A percentile compares a stretch with the other conserved stretches of the same genome.
phyloP scores from a whole-genome alignment of 2,329 filamentous ascomycete species.

The Arthrobotrys iridis region DNA sequence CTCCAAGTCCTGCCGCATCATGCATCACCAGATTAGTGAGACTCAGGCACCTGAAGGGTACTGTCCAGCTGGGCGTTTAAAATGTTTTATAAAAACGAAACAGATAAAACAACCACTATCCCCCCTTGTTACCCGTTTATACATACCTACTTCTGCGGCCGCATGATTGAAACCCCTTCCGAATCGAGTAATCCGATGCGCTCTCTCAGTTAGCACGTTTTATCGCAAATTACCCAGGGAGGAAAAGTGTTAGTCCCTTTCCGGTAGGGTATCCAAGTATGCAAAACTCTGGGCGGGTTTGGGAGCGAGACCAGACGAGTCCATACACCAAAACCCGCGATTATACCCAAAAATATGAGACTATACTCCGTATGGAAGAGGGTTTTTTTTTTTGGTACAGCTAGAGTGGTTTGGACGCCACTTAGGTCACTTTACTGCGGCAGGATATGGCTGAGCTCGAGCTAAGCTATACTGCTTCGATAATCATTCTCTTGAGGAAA shows the following conservation, averaged over 20 bases:
- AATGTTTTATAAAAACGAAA: slow-evolving; percentile 8
- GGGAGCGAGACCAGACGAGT: slow-evolving; percentile 36
- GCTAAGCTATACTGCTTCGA: background rate
- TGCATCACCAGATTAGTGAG: background rate
- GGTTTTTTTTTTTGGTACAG: background rate
- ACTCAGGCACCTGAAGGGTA: background rate
- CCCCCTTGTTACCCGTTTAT: background rate
- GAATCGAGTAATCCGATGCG: slow-evolving; percentile 15
- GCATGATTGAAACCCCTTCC: background rate
- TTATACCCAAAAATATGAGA: slow-evolving; percentile 7
- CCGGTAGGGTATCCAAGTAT: background rate
- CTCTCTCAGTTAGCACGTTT: background rate
- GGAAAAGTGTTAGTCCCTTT: background rate
- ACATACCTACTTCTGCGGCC: background rate
- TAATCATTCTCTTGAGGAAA: no score
- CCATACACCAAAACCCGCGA: slow-evolving; percentile 1
- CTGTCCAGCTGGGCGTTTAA: background rate
- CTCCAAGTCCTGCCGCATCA: background rate
- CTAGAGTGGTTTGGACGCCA: background rate
- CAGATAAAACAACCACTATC: background rate
- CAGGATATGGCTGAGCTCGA: slow-evolving; percentile 6
- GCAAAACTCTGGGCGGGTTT: slow-evolving; percentile 5
- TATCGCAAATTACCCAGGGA: slow-evolving; percentile 10
- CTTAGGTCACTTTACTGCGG: background rate
- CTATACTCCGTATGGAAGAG: background rate